Base-by-base conservation (phyloP, 73 alveolate species). In the Durusdinium trenchii region DNA sequence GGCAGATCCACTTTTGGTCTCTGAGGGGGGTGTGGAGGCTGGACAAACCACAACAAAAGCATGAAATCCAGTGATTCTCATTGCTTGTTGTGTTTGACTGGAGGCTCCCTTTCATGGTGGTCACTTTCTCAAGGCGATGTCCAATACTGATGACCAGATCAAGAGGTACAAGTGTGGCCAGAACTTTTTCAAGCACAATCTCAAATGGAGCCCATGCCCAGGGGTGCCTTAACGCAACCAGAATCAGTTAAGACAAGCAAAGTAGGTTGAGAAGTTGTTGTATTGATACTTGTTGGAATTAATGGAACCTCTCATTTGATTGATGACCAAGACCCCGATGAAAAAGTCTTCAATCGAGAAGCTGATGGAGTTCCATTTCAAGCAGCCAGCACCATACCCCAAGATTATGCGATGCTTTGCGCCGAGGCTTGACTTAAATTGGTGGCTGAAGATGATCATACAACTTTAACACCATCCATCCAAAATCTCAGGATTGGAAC, bases 311-410 rank as follows among this genome's bases (percentile, higher is more conserved):
- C n/a, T n/a, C n/a, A n/a, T n/a, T n/a, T n/a, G n/a, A n/a, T n/a
- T n/a, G n/a, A n/a, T n/a, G 23, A n/a, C 85, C 40, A 35, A 73
- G 85, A 73, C 85, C 40, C 85, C 85, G 52, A 73, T 73, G 35
- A 48, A 51, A 36, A 32, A 1, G 30, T 36, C 85, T 36, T 48
- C 30, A 23, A 51, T 73, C 54, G 54, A 3, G 36, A 73, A 38
- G 85, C n/a, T 73, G 54, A 51, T 73, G 42, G 4, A 35, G 16
- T 51, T 38, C 54, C 85, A 73, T 51, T 73, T 73, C 52, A 9
- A 32, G 54, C 26, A 73, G 52, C 85, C 85, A 20, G 54, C 36
- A 9, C 38, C 50, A 16, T 73, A 73, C 85, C 85, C 85, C 35
- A 73, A 23, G 38, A 0, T 40, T n/a, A 10, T 73, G 52, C 85